A percentile compares a stretch with the other conserved stretches of the same genome.
phyloP scores from a whole-genome alignment of 192 early-diverging fungal genomes.

The Obelidium mucronatum region DNA sequence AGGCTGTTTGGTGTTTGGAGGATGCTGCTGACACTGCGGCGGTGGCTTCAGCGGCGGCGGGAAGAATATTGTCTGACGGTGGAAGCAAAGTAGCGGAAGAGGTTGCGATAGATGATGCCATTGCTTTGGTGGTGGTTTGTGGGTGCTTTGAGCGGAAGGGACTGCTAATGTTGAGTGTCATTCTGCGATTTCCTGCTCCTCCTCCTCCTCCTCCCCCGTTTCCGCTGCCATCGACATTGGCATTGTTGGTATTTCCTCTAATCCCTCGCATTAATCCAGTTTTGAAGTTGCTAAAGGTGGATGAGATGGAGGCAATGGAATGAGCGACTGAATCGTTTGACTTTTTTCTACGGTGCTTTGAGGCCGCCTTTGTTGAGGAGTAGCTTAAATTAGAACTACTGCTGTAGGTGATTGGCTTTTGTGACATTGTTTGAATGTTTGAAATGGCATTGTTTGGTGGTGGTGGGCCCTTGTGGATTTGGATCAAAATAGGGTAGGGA shows the following conservation, averaged over 20 bases:
- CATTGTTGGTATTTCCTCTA: too few species aligned
- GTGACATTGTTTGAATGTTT: not conserved
- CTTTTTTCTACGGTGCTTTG: not conserved
- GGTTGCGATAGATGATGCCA: too few species aligned
- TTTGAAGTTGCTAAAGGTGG: conserved; percentile 22
- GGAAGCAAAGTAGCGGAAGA: not conserved
- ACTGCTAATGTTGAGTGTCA: conserved; percentile 18
- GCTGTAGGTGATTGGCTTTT: conserved; percentile 17
- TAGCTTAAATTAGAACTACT: not conserved
- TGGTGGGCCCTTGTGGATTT: conserved; percentile 33
- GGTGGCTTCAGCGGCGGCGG: too few species aligned
- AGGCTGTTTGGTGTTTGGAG: not conserved
- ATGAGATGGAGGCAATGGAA: conserved; percentile 11
- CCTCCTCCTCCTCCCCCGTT: not conserved
- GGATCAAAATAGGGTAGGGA: conserved; percentile 34
- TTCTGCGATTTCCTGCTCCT: not conserved
- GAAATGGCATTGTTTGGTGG: conserved; percentile 17
- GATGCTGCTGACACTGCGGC: not conserved
- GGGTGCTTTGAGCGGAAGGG: conserved; percentile 13
- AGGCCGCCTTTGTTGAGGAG: not conserved
- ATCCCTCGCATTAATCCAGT: conserved; percentile 13
- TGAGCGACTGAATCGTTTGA: conserved; percentile 28
- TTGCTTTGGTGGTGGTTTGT: not conserved
- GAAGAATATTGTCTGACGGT: too few species aligned
- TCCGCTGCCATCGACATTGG: too few species aligned